Percentiles rank a stretch among this genome's conserved stretches.
Conservation (phyloP, 805 yeast genomes). For the Huiozyma sinensis region DNA sequence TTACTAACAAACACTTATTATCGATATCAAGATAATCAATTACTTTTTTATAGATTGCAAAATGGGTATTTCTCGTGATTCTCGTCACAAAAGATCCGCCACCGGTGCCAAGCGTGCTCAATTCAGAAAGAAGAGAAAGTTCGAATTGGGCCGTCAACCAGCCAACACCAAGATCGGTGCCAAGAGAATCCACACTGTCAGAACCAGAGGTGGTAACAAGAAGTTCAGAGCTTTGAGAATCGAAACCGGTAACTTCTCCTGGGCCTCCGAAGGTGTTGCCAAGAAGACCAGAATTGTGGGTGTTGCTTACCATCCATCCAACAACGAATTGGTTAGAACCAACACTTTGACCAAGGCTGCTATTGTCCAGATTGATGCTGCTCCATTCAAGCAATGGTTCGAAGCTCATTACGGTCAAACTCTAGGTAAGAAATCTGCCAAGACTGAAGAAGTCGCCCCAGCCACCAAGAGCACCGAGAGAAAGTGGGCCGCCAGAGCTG, state of each 20-base stretch:
- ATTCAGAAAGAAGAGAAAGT: constrained; percentile 99
- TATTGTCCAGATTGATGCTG: constrained; percentile 98
- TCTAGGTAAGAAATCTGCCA: constrained; percentile 74
- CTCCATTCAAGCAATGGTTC: constrained; percentile 99
- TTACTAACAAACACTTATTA: constrained; percentile 11
- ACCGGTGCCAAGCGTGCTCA: constrained; percentile 99
- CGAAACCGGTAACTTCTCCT: constrained; percentile 98
- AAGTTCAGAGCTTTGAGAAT: constrained; percentile 99
- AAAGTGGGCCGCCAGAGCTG: constrained; percentile 90
- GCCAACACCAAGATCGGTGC: constrained; percentile 99
- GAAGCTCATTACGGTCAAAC: constrained; percentile 96
- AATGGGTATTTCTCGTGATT: constrained; percentile 99
- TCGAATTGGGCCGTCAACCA: constrained; percentile 99
- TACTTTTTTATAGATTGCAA: constrained; percentile 25
- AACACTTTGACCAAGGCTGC: constrained; percentile 99
- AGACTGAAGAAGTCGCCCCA: constrained; percentile 44
- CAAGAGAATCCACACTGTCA: constrained; percentile 97
- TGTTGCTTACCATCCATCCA: constrained; percentile 98
- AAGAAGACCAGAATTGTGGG: constrained; percentile 98
- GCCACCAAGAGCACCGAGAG: constrained; percentile 74
- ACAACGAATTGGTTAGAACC: constrained; percentile 99
- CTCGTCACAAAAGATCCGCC: constrained; percentile 99
- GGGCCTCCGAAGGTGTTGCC: constrained; percentile 98
- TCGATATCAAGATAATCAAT: neutral
- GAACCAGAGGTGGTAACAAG: constrained; percentile 99